phyloP scores from a whole-genome alignment of 345 rosid species.

The Aquilaria malaccensis region DNA sequence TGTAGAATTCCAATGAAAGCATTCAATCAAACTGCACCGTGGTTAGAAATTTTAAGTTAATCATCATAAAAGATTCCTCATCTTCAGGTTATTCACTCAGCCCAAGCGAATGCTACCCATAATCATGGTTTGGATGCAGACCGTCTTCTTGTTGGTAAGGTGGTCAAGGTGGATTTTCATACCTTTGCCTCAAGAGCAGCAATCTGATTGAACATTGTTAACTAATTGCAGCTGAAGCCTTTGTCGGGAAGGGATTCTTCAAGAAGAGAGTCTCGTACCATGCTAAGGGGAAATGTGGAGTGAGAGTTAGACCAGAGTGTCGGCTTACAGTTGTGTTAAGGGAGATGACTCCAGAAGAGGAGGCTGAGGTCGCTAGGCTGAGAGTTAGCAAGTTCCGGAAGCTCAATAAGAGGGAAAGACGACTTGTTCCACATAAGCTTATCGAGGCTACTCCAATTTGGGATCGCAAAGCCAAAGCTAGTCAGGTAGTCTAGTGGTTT shows the following conservation, averaged over 20 bases:
- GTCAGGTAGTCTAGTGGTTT: background rate
- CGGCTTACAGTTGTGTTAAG: constrained; percentile 78
- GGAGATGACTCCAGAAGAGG: constrained; percentile 80
- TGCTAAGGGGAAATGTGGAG: constrained; percentile 54
- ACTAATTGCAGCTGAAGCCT: constrained; percentile 70
- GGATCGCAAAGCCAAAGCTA: constrained; percentile 54
- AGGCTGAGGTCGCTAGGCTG: constrained; percentile 78
- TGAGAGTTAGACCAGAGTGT: constrained; percentile 56
- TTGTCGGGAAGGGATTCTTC: constrained; percentile 75
- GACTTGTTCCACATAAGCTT: constrained; percentile 69
- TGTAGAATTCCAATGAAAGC: too few species aligned
- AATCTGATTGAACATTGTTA: constrained; percentile 4
- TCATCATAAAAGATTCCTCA: background rate
- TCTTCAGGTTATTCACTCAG: constrained; percentile 82
- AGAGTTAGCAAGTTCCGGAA: constrained; percentile 70
- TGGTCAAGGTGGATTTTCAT: constrained; percentile 11
- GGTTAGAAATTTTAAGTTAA: background rate
- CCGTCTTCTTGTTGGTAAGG: constrained; percentile 78
- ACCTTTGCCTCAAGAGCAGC: background rate
- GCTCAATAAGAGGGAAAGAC: constrained; percentile 61
- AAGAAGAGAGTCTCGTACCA: constrained; percentile 63
- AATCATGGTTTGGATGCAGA: constrained; percentile 87
- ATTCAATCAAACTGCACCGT: too few species aligned
- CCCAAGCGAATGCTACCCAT: constrained; percentile 86
- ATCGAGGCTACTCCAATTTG: constrained; percentile 83